Conservation (phyloP, 169 alveolate species). For the Babesia microti region DNA sequence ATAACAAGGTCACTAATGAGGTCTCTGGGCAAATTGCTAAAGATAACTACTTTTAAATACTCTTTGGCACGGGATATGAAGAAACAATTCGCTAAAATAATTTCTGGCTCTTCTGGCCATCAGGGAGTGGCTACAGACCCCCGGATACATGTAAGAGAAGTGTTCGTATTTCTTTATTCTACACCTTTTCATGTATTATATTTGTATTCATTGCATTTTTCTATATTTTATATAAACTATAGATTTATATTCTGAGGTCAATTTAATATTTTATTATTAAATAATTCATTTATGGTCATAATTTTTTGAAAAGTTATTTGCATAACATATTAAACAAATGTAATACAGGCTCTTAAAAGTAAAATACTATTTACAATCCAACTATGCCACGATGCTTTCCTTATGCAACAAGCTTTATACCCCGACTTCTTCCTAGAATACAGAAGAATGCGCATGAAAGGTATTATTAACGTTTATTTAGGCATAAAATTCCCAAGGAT, state of each 20-base stretch:
- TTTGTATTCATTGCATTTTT: too few species aligned
- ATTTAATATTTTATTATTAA: not conserved
- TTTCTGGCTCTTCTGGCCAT: constrained; percentile 52
- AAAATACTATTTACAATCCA: constrained; percentile 32
- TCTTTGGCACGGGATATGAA: constrained; percentile 52
- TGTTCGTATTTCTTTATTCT: not conserved
- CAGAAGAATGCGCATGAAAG: constrained; percentile 49
- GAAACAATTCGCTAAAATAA: constrained; percentile 53
- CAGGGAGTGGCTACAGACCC: constrained; percentile 67
- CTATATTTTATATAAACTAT: not conserved
- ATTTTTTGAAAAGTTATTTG: too few species aligned
- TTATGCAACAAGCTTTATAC: constrained; percentile 46
- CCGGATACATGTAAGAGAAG: constrained; percentile 46
- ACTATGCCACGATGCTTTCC: constrained; percentile 49
- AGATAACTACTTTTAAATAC: constrained; percentile 44
- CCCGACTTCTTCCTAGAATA: constrained; percentile 52
- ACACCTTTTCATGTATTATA: too few species aligned
- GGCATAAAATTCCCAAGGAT: constrained; percentile 35
- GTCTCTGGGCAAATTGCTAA: constrained; percentile 37
- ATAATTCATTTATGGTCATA: not conserved
- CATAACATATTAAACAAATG: too few species aligned
- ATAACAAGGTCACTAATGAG: constrained; percentile 56
- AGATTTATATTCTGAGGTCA: not conserved
- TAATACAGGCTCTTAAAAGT: constrained; percentile 36
- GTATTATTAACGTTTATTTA: too few species aligned